Base-by-base conservation (phyloP, 805 yeast species). In the Ogataea pilisensis region DNA sequence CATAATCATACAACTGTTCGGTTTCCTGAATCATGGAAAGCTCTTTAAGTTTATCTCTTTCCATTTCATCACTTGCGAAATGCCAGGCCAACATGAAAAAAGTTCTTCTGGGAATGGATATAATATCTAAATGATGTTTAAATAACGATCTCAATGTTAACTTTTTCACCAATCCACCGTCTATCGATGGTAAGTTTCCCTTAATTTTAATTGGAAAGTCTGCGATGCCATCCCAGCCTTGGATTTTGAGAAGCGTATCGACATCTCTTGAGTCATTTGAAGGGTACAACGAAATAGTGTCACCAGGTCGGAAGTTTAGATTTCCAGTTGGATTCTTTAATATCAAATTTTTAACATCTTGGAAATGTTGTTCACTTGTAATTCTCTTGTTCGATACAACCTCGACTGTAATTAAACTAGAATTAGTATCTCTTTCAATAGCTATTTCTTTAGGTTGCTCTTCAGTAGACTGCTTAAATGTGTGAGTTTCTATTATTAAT, bases 1-100 rank as follows among this genome's bases (percentile, higher is more conserved):
- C 95, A 61, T 93, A 93, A 60, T 91, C 82, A 58, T 80, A 91
- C 34, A 90, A 63, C 40, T 86, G 96, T 57, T 91, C 89, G 38
- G 83, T 75, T 37, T 85, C 88, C 33, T 82, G 82, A 37, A 80
- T 70, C 8, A 74, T 66, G 8, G 84, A 76, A 52, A 93, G 85
- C 51, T 93, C 96, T 37, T 66, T 65, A 34, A 93, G 68, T 53
- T 87, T 85, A 37, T 81, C 93, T 27, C 69, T 65, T 53, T 91
- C 97, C 42, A 91, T 69, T 41, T 75, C 76, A 42, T 85, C 93
- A 16, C 71, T 66, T 5, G 86, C 80, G 64, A 90, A 93, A 54
- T 83, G 88, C 76, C 85, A 80, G 4, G 80, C 70, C 17, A 75
- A 62, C 57, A 75, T 72, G 60, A 93, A 93, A 53, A 93, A 91